phyloP scores from a whole-genome alignment of 2,329 filamentous ascomycete species.

The Diaporthe sp. region DNA sequence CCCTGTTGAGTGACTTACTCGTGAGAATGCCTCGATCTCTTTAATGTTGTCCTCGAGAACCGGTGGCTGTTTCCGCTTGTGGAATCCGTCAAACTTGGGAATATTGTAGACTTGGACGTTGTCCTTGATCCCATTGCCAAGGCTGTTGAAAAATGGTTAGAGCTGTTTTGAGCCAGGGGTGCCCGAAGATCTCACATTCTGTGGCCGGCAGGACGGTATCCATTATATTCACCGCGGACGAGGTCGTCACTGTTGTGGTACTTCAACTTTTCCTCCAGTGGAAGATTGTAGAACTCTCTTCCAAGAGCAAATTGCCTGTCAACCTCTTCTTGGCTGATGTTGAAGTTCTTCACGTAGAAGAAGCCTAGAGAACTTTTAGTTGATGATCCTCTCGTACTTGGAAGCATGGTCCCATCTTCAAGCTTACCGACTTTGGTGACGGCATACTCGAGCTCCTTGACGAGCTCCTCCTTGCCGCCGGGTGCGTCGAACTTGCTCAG shows the following conservation, averaged over 20 bases:
- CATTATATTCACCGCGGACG: constrained; percentile 68
- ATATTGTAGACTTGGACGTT: constrained; percentile 57
- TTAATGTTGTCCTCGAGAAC: constrained; percentile 63
- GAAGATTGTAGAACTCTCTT: constrained; percentile 66
- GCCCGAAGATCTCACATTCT: constrained; percentile 43
- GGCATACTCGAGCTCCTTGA: constrained; percentile 51
- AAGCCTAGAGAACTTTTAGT: constrained; percentile 54
- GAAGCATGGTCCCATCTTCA: background rate
- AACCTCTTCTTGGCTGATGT: constrained; percentile 69
- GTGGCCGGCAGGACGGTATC: constrained; percentile 65
- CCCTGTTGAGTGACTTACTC: constrained; percentile 41
- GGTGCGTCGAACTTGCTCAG: constrained; percentile 51
- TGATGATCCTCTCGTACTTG: background rate
- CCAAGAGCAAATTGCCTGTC: constrained; percentile 72
- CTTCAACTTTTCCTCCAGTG: constrained; percentile 72
- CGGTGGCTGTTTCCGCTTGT: constrained; percentile 53
- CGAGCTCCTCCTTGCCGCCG: constrained; percentile 51
- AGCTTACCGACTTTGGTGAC: constrained; percentile 47
- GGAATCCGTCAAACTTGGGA: constrained; percentile 51
- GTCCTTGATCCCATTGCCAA: constrained; percentile 53
- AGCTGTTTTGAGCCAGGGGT: too few species aligned
- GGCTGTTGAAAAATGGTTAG: constrained; percentile 6
- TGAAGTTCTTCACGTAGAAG: constrained; percentile 75
- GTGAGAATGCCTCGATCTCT: constrained; percentile 68
- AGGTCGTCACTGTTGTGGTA: constrained; percentile 60